Percentiles rank a stretch among this genome's conserved stretches.
phyloP scores from a whole-genome alignment of 2,329 filamentous ascomycete species.

The Aspergillus eucalypticola region DNA sequence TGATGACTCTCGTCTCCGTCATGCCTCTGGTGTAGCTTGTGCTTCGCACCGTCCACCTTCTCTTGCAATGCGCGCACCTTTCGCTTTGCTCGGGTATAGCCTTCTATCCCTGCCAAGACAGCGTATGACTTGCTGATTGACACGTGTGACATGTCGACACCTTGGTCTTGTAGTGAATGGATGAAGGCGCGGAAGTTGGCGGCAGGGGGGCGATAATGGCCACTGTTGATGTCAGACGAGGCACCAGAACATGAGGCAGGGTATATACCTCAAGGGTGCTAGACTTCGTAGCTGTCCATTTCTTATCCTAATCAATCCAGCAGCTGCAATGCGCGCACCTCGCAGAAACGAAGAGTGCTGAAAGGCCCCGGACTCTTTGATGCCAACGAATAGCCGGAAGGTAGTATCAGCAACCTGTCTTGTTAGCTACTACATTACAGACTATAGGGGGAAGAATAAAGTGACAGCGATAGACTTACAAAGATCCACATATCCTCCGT shows the following conservation, averaged over 20 bases:
- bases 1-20: not conserved
- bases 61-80: conserved; percentile 25
- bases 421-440: not conserved
- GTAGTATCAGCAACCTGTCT: conserved; percentile 65
- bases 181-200: conserved; percentile 83
- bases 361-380: conserved; percentile 85
- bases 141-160: conserved; percentile 76
- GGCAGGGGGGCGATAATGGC: conserved; percentile 82
- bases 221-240: conserved; percentile 54
- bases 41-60: conserved; percentile 19
- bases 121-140: conserved; percentile 80
- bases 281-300: conserved; percentile 74
- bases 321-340: conserved; percentile 76
- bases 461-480: conserved; percentile 42
- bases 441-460: not conserved
- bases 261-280: conserved; percentile 55
- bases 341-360: conserved; percentile 90
- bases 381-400: conserved; percentile 78
- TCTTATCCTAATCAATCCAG: conserved; percentile 82
- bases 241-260: not conserved
- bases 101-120: conserved; percentile 78
- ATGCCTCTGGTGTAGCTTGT: not conserved
- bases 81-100: conserved; percentile 67
- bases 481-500: conserved; percentile 94
- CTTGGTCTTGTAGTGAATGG: conserved; percentile 67